phyloP scores from a whole-genome alignment of 2,329 filamentous ascomycete species.

The Xylariaceae sp. region DNA sequence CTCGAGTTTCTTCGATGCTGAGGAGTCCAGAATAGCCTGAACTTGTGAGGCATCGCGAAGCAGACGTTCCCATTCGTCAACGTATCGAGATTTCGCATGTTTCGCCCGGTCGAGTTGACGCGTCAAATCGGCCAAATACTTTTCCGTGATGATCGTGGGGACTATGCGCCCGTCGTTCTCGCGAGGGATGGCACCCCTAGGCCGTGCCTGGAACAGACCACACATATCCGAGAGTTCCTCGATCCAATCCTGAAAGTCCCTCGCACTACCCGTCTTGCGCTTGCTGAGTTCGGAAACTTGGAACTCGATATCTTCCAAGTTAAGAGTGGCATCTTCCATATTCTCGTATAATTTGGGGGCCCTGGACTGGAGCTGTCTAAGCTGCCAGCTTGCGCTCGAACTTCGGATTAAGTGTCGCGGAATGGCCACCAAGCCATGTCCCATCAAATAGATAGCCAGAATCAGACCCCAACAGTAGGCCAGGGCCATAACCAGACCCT shows the following conservation, averaged over 20 bases:
- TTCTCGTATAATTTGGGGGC: conserved; percentile 82
- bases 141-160: conserved; percentile 83
- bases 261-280: conserved; percentile 72
- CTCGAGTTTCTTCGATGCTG: conserved; percentile 72
- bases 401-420: conserved; percentile 75
- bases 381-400: conserved; percentile 66
- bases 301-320: conserved; percentile 72
- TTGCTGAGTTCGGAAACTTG: conserved; percentile 75
- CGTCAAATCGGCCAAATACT: conserved; percentile 87
- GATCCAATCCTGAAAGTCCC: conserved; percentile 85
- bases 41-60: conserved; percentile 68
- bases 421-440: conserved; percentile 88
- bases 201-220: conserved; percentile 58
- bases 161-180: conserved; percentile 45
- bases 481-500: conserved; percentile 83
- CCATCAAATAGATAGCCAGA: conserved; percentile 95
- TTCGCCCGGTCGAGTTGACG: conserved; percentile 74
- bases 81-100: conserved; percentile 76
- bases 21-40: conserved; percentile 79
- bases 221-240: conserved; percentile 82
- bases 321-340: conserved; percentile 75
- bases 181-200: conserved; percentile 39
- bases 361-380: conserved; percentile 69
- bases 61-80: conserved; percentile 78
- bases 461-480: conserved; percentile 91